phyloP scores from a whole-genome alignment of 352 stramenopile species.

The Phytophthora citricola region DNA sequence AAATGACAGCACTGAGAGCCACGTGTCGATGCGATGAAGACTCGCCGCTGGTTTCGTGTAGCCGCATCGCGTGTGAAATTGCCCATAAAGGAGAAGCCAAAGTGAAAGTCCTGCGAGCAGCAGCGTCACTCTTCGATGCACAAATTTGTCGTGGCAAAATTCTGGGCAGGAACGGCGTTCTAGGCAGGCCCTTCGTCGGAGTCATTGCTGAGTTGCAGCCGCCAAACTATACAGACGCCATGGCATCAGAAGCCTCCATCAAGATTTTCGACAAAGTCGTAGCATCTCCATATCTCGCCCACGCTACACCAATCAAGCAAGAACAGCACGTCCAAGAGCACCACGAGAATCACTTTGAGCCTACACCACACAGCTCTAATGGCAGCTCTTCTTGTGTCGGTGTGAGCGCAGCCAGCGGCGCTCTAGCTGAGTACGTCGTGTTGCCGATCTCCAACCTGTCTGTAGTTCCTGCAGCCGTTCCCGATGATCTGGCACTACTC shows the following conservation, averaged over 20 bases:
- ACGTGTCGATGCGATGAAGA: conserved; percentile 43
- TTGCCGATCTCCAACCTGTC: conserved; percentile 44
- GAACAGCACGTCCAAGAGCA: conserved; percentile 11
- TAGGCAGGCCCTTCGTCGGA: conserved; percentile 52
- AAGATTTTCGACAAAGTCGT: conserved; percentile 46
- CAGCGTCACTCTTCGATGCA: conserved; percentile 45
- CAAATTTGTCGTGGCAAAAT: conserved; percentile 40
- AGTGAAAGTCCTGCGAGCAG: conserved; percentile 44
- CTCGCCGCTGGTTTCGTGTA: conserved; percentile 31
- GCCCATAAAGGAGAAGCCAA: conserved; percentile 31
- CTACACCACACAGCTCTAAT: neutral
- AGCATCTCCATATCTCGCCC: conserved; percentile 32
- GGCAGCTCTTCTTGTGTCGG: conserved; percentile 33
- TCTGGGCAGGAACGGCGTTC: conserved; percentile 46
- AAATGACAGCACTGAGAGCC: conserved; percentile 46
- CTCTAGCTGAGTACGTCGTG: conserved; percentile 53
- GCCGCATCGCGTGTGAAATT: conserved; percentile 37
- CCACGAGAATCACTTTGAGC: conserved; percentile 1
- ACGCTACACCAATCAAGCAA: neutral
- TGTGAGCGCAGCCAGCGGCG: conserved; percentile 36
- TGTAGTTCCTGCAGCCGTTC: conserved; percentile 34
- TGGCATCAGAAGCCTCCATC: conserved; percentile 6
- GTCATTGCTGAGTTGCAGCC: conserved; percentile 35
- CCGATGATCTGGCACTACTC: conserved; percentile 54
- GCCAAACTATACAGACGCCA: conserved; percentile 4